Base-by-base conservation (phyloP, 2,329 filamentous ascomycete genomes). In the Aspergillus unguis region DNA sequence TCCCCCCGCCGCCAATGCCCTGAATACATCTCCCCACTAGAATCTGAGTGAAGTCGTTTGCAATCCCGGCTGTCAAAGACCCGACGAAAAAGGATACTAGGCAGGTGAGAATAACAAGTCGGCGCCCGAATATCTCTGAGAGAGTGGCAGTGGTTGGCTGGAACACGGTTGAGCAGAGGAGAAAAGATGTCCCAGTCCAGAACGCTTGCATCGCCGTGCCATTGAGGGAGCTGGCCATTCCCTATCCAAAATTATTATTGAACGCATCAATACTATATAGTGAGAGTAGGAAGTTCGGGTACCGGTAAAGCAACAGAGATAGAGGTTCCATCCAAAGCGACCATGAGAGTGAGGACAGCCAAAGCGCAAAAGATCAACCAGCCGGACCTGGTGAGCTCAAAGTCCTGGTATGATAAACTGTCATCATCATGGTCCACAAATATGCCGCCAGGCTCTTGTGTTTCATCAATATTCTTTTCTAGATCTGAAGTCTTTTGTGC, bases 151-250 rank as follows among this genome's bases (percentile, higher is more conserved):
- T 76, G 0, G 80, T 58, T 0, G 80, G 80, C 50, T 79, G 78
- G 2, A 80, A 55, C 10, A 67, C 54, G 0, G 85, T 84, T 42
- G 79, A 82, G 6, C 82, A 81, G 1, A 89, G 74, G 3, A 88
- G 75, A 62, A 86, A 89, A 17, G 81, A 82, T 3, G 85, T 87
- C 2, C 85, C 85, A n/a, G 81, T 79, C 86, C 85, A 88, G 66
- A 88, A 88, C 0, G 84, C 83, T 68, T 88, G 76, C 31, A 84
- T 78, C 2, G 80, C 80, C 0, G 75, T 76, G 40, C 81, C 80
- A 28, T 73, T 58, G 5, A 85, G 72, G 23, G 76, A 76, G 6
- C 67, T 58, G n/a, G 80, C 76, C 53, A 84, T 80, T 37, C 75
- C 77, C 65, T 74, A 28, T n/a, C 3, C 4, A 46, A 17, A 44